Evolutionary conservation across 768 basidiomycete species (phyloP).

Genomic region (Suillus occidentalis): DNA sequence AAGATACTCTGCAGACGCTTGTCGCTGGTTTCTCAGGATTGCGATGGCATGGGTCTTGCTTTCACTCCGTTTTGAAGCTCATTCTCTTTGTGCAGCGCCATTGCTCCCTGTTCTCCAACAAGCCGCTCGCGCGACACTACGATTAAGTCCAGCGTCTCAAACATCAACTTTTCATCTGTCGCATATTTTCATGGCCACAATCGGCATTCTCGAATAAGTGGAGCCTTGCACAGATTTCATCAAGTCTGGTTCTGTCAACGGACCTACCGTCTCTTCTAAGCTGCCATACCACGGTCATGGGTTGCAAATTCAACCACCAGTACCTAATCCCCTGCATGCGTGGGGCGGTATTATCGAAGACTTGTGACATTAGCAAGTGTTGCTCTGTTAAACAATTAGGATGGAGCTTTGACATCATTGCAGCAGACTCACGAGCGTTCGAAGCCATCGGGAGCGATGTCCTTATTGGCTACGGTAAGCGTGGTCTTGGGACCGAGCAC

Average conservation of each 20-base stretch:
- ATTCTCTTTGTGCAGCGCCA: slow-evolving; percentile 15
- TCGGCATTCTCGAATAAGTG: slow-evolving; percentile 28
- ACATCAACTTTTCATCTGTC: slow-evolving; percentile 26
- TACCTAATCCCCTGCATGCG: slow-evolving; percentile 29
- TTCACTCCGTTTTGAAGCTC: no score
- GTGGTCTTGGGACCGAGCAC: no score
- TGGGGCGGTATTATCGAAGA: slow-evolving; percentile 57
- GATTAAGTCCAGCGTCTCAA: slow-evolving; percentile 37
- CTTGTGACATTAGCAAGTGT: slow-evolving; percentile 33
- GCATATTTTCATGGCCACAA: slow-evolving; percentile 30
- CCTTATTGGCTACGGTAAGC: no score
- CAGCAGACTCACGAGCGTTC: no score
- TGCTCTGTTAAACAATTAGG: no score
- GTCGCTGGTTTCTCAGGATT: slow-evolving; percentile 34
- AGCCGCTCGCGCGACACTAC: slow-evolving; percentile 33
- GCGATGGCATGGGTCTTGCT: slow-evolving; percentile 13
- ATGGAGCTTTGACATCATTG: no score
- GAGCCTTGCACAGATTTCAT: slow-evolving; percentile 20
- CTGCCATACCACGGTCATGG: slow-evolving; percentile 37
- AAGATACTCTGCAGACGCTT: slow-evolving; percentile 52
- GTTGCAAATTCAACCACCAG: slow-evolving; percentile 34
- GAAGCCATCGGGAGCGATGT: no score
- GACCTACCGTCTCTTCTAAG: slow-evolving; percentile 5
- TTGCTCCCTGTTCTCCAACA: slow-evolving; percentile 20
- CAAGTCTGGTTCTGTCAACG: neutral